Percentiles rank a stretch among this genome's conserved stretches.
These are phyloP conservation scores for Paragyromitra xinjiangensis DNA, from an alignment of 495 filamentous ascomycete genomes.

Conservation along the genomic window DNA sequence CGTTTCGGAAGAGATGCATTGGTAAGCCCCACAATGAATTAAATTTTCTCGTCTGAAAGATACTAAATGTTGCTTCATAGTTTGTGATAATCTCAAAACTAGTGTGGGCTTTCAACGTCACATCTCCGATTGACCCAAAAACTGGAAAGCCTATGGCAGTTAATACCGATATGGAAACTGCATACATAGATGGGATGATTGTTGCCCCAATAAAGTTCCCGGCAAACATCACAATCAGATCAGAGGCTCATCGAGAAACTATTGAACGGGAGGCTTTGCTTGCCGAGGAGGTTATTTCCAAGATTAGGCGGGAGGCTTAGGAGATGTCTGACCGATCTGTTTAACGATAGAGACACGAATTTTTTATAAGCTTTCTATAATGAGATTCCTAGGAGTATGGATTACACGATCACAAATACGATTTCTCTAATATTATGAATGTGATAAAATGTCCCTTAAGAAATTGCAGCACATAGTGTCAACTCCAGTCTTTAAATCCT, in stretches of 20 bases:
- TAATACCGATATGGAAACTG: slow-evolving; percentile 8
- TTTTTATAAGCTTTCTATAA: neutral
- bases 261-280: neutral
- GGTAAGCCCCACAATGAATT: neutral
- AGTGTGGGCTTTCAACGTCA: slow-evolving; percentile 24
- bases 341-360: neutral
- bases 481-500: no score
- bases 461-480: no score
- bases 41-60: neutral
- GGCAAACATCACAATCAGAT: slow-evolving; percentile 10
- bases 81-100: slow-evolving; percentile 24
- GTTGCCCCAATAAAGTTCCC: slow-evolving; percentile 14
- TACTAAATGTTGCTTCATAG: neutral
- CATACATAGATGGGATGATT: slow-evolving; percentile 19
- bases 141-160: slow-evolving; percentile 7
- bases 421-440: no score
- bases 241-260: slow-evolving; percentile 6
- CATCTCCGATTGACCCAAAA: slow-evolving; percentile 11
- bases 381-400: no score
- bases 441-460: no score
- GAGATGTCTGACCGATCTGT: neutral
- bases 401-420: no score
- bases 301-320: neutral
- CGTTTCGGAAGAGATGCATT: slow-evolving; percentile 19
- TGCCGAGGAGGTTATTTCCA: slow-evolving; percentile 3